A percentile compares a stretch with the other conserved stretches of the same genome.
Conservation (phyloP, 345 rosid genomes). For the Linum lewisii region DNA sequence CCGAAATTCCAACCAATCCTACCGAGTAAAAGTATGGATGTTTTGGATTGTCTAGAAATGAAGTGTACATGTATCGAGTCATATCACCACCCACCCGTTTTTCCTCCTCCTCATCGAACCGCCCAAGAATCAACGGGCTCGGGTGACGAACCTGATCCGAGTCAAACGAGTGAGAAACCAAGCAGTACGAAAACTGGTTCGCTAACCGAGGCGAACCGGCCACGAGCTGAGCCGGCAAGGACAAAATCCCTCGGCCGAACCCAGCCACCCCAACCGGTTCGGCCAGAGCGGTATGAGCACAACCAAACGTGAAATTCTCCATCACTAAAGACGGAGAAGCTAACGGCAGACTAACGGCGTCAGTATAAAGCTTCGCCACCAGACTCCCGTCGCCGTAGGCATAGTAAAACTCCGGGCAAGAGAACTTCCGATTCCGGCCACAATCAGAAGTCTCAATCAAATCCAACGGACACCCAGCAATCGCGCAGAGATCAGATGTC, state of each 20-base stretch:
- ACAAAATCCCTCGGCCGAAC: constrained; percentile 78
- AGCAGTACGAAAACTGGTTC: constrained; percentile 73
- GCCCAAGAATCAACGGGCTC: constrained; percentile 90
- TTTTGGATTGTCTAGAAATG: constrained; percentile 60
- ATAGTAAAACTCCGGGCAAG: constrained; percentile 81
- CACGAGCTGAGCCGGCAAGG: constrained; percentile 72
- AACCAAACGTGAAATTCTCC: constrained; percentile 71
- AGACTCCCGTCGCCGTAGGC: constrained; percentile 96
- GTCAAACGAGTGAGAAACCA: constrained; percentile 82
- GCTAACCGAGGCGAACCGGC: constrained; percentile 57
- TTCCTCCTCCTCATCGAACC: constrained; percentile 41
- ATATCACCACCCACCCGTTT: constrained; percentile 9
- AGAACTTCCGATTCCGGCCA: constrained; percentile 30
- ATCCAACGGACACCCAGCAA: constrained; percentile 71
- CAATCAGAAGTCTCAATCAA: constrained; percentile 69
- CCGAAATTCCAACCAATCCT: constrained; percentile 69
- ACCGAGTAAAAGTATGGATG: constrained; percentile 86
- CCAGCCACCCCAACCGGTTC: constrained; percentile 97
- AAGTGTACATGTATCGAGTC: constrained; percentile 47
- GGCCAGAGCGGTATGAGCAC: constrained; percentile 74
- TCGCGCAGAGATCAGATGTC: constrained; percentile 71
- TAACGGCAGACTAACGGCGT: constrained; percentile 42
- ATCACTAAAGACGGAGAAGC: constrained; percentile 33
- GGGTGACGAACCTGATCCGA: constrained; percentile 50
- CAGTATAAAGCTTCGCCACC: constrained; percentile 46